Percentiles rank a stretch among this genome's conserved stretches.
These are phyloP conservation scores for Allomyces arbusculus DNA, from an alignment of 192 early-diverging fungal genomes.

Conservation along the genomic window DNA sequence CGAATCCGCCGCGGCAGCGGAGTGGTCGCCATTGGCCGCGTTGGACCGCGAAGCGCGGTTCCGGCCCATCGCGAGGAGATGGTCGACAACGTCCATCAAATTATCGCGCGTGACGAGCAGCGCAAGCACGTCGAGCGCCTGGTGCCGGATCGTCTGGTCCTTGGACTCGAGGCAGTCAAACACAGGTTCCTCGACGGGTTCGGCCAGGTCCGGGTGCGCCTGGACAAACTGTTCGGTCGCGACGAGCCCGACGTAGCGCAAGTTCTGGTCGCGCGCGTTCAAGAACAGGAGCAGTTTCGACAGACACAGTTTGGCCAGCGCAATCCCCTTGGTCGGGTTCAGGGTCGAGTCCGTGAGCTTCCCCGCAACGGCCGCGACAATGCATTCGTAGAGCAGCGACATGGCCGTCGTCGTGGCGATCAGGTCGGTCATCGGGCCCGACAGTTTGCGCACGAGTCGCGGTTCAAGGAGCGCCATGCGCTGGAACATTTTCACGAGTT, in stretches of 20 bases:
- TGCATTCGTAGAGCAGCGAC: conserved; percentile 95
- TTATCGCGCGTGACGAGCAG: conserved; percentile 71
- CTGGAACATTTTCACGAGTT: conserved; percentile 94
- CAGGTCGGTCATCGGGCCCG: conserved; percentile 58
- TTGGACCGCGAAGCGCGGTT: not conserved
- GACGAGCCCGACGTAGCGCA: not conserved
- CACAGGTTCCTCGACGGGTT: conserved; percentile 56
- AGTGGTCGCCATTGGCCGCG: not conserved
- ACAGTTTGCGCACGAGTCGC: conserved; percentile 70
- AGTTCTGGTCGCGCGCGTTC: conserved; percentile 75
- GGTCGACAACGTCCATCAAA: conserved; percentile 52
- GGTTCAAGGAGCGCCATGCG: conserved; percentile 82
- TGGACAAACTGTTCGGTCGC: not conserved
- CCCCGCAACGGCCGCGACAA: conserved; percentile 77
- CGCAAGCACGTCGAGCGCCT: conserved; percentile 67
- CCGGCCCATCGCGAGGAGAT: conserved; percentile 42
- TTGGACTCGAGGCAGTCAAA: conserved; percentile 76
- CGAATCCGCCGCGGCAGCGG: not conserved
- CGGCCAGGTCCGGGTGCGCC: conserved; percentile 49
- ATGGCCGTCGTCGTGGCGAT: conserved; percentile 79
- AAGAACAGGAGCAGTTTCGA: conserved; percentile 61
- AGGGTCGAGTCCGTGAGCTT: conserved; percentile 54
- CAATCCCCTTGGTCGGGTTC: conserved; percentile 22
- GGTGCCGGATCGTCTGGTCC: conserved; percentile 75
- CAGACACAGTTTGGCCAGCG: conserved; percentile 62